Evolutionary conservation across 257 asterid species (phyloP).

Genomic region (Forsythia viridissima): DNA sequence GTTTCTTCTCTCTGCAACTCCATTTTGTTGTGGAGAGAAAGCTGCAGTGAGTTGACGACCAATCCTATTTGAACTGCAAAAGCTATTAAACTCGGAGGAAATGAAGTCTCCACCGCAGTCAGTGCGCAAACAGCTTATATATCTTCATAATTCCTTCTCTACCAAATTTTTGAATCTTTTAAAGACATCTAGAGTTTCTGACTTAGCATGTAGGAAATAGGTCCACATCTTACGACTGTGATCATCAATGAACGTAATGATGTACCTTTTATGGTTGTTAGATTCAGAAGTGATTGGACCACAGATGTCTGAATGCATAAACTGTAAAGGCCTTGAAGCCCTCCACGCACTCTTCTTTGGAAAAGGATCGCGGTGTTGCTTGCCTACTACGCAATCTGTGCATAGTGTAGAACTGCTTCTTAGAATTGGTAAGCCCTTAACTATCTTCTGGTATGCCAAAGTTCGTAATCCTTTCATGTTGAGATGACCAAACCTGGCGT

Average conservation of each 20-base stretch:
- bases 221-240: background rate
- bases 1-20: no score
- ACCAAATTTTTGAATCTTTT: background rate
- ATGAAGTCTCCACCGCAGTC: background rate
- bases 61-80: background rate
- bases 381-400: background rate
- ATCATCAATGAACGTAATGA: constrained; percentile 1
- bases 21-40: no score
- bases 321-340: background rate
- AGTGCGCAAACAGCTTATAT: background rate
- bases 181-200: background rate
- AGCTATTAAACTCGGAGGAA: no score
- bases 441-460: background rate
- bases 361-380: constrained; percentile 1
- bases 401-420: background rate
- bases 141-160: background rate
- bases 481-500: background rate
- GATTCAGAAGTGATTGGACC: background rate
- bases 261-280: background rate
- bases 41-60: background rate
- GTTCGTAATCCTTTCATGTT: background rate
- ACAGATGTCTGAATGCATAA: background rate
- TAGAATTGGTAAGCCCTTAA: background rate
- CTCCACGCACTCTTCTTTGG: constrained; percentile 7
- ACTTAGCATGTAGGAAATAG: background rate